Evolutionary conservation across 2,329 filamentous ascomycete species (phyloP).

Genomic region (Cryphonectria radicalis): DNA sequence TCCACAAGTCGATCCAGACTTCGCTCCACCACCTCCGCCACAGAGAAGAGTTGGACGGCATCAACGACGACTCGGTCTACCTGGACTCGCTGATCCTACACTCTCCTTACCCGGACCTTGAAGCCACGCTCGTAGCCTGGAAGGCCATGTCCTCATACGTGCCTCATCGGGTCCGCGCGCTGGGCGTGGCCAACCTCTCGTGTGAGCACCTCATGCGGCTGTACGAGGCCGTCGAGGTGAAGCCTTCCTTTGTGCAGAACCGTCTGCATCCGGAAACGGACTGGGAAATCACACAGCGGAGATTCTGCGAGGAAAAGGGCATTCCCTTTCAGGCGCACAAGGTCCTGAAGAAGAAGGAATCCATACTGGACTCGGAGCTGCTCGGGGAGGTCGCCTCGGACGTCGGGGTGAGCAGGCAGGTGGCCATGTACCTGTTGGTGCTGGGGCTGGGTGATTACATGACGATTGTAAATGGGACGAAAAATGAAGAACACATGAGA

Average conservation of each 20-base stretch:
- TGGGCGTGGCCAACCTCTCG: slow-evolving; percentile 78
- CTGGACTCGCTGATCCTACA: background rate
- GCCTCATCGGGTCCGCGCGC: slow-evolving; percentile 63
- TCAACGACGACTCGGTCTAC: background rate
- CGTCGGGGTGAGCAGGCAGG: slow-evolving; percentile 2
- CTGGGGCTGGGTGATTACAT: slow-evolving; percentile 5
- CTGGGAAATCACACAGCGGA: slow-evolving; percentile 53
- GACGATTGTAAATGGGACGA: slow-evolving; percentile 2
- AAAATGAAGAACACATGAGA: background rate
- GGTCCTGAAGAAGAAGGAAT: background rate
- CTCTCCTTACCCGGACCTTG: background rate
- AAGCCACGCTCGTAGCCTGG: slow-evolving; percentile 7
- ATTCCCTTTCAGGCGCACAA: background rate
- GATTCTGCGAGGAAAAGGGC: background rate
- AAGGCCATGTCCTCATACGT: slow-evolving; percentile 42
- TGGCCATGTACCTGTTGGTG: slow-evolving; percentile 14
- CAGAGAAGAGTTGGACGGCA: background rate
- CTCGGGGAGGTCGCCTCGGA: background rate
- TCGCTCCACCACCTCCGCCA: background rate
- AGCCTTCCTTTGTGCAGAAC: slow-evolving; percentile 73
- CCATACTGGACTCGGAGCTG: background rate
- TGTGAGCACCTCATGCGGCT: slow-evolving; percentile 51
- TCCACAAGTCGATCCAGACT: background rate
- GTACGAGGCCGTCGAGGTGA: slow-evolving; percentile 45
- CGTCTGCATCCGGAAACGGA: slow-evolving; percentile 65